phyloP scores from a whole-genome alignment of 805 yeast genomes.

The Pichia californica region DNA sequence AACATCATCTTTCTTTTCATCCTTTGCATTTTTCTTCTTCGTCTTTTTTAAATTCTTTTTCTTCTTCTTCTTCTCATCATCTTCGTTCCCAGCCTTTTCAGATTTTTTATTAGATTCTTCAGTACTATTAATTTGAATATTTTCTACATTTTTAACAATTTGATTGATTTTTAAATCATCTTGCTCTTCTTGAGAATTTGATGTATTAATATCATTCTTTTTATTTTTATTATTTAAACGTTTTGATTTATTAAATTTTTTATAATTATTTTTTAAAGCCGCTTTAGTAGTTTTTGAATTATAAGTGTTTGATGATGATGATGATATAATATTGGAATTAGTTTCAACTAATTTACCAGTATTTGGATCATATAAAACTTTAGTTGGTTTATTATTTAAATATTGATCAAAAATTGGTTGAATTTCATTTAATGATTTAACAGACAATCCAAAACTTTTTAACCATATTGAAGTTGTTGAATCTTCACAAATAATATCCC shows the following conservation, averaged over 20 bases:
- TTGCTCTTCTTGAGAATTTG: too few relatives aligned
- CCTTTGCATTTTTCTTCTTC: background rate
- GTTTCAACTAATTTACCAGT: slow-evolving; percentile 2
- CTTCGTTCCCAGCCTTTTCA: background rate
- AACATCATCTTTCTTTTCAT: background rate
- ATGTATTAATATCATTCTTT: too few relatives aligned
- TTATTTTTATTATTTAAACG: too few relatives aligned
- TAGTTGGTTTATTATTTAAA: background rate
- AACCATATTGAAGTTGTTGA: slow-evolving; percentile 47
- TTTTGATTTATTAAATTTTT: too few relatives aligned
- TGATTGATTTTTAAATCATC: too few relatives aligned
- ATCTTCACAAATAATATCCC: slow-evolving; percentile 64
- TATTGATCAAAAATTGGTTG: slow-evolving; percentile 33
- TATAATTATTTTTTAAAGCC: too few relatives aligned
- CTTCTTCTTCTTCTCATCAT: background rate
- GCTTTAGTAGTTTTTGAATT: too few relatives aligned
- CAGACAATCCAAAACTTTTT: slow-evolving; percentile 44
- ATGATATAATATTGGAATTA: background rate
- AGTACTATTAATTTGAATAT: too few relatives aligned
- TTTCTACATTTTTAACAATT: too few relatives aligned
- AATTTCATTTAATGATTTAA: slow-evolving; percentile 46
- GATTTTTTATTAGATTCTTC: background rate
- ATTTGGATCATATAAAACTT: slow-evolving; percentile 7
- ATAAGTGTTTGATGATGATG: too few relatives aligned
- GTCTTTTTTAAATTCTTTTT: slow-evolving; percentile 28